Evolutionary conservation across 148 eudicot genomes (phyloP).

Genomic region (Rhododendron griersonianum): DNA sequence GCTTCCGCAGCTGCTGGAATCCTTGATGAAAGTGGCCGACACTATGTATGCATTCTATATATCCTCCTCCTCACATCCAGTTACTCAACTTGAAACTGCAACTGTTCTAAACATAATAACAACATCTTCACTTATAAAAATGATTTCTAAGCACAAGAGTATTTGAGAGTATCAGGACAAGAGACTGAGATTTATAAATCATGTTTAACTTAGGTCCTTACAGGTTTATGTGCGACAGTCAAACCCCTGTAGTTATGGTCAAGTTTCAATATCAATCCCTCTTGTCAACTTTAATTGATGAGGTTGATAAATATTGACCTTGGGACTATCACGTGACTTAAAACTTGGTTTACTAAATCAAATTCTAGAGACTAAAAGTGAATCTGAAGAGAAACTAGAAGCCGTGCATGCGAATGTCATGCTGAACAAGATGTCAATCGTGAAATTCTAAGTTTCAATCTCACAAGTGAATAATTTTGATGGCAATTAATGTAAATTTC

Average conservation of each 20-base stretch:
- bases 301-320: not conserved
- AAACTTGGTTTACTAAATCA: not conserved
- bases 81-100: not conserved
- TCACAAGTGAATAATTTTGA: not conserved
- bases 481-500: not conserved
- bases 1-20: slow-evolving; percentile 92
- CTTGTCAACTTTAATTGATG: not conserved
- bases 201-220: not conserved
- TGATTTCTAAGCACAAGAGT: not conserved
- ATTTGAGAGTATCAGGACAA: not conserved
- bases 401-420: not conserved
- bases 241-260: not conserved
- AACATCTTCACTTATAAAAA: not conserved
- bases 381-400: not conserved
- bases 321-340: not conserved
- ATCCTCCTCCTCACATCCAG: not conserved
- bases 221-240: not conserved
- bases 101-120: not conserved
- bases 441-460: not conserved
- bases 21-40: slow-evolving; percentile 75
- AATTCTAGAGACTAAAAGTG: not conserved
- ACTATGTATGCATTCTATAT: slow-evolving; percentile 41
- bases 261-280: not conserved
- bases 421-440: not conserved
- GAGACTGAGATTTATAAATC: not conserved